Conservation (phyloP, 1,284 basidiomycete species). For the Ceratobasidium sp. region DNA sequence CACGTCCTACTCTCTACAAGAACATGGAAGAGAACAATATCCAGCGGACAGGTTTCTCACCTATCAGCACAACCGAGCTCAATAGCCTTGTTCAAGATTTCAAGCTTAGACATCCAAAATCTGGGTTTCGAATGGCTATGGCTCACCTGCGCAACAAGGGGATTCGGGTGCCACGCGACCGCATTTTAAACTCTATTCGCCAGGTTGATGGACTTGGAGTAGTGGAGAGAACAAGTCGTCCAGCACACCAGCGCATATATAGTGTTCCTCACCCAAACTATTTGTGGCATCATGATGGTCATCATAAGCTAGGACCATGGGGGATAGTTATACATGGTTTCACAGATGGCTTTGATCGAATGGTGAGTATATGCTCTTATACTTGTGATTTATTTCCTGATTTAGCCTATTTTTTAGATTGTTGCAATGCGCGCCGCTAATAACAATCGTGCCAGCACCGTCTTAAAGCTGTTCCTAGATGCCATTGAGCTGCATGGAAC, state of each 20-base stretch:
- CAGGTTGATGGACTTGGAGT: background rate
- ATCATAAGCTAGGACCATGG: slow-evolving; percentile 47
- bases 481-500: slow-evolving; percentile 44
- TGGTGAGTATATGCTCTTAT: slow-evolving; percentile 37
- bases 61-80: background rate
- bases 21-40: background rate
- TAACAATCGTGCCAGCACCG: slow-evolving; percentile 54
- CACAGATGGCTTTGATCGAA: slow-evolving; percentile 45
- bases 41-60: background rate
- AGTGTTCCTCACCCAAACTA: background rate
- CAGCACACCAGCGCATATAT: background rate
- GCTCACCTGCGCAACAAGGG: background rate
- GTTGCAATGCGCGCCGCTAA: slow-evolving; percentile 48
- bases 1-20: background rate
- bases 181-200: background rate
- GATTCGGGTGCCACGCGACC: background rate
- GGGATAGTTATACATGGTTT: slow-evolving; percentile 46
- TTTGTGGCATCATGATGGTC: slow-evolving; percentile 46
- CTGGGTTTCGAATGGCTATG: background rate
- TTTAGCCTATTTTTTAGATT: slow-evolving; percentile 18
- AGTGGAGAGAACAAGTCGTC: background rate
- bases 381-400: background rate
- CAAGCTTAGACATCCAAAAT: background rate
- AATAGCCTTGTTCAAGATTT: background rate
- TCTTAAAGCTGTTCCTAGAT: slow-evolving; percentile 49